Evolutionary conservation across 2,329 filamentous ascomycete genomes (phyloP), one percentile per base, ranked within the genome.

Genomic region (Pestalotiopsis sp.): DNA sequence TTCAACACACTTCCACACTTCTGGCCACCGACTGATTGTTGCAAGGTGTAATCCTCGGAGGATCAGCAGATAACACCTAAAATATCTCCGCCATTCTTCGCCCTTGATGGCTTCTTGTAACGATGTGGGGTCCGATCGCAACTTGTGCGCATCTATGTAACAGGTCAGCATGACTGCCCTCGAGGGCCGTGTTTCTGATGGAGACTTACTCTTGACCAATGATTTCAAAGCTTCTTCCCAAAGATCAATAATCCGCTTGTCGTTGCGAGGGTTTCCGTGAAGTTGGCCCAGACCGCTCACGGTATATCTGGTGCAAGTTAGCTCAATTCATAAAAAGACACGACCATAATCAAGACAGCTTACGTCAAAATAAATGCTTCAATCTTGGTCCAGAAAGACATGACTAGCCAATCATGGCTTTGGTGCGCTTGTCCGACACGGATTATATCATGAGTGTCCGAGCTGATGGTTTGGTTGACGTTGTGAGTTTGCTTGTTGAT

Each of bases 21-120:
- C 84, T 12, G 85, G 80, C 90, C 92, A 95, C 70, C 93, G 89
- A 57, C 90, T 92, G 64, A 90, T 88, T 57, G 89, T 91, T 60
- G 91, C 92, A 1, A 89, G 86, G 67, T 92, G 85, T 65, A 96
- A 87, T 3, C 91, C 90, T 31, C 91, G 87, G 20, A 95, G 85
- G n/a, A 94, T 85, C 65, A 91, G 87, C 45, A 94, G 84, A 71
- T 93, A 92, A 76, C 89, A 90, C 69, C 89, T 87, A 7, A 93
- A 83, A 66, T 90, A 85, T 68, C 83, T 85, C 65, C 91, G 87
- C 91, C 91, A 94, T 70, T 87, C 84, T 11, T 87, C 84, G 61
- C 90, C 84, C 70, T 84, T 80, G 36, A 90, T 85, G 12, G 89
- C 89, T 62, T 86, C 85, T 52, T 86, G 84, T 17, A 92, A 80